Evolutionary conservation across 2,329 filamentous ascomycete genomes (phyloP), one percentile per base, ranked within the genome.

Genomic region (Phialocephala sp.): DNA sequence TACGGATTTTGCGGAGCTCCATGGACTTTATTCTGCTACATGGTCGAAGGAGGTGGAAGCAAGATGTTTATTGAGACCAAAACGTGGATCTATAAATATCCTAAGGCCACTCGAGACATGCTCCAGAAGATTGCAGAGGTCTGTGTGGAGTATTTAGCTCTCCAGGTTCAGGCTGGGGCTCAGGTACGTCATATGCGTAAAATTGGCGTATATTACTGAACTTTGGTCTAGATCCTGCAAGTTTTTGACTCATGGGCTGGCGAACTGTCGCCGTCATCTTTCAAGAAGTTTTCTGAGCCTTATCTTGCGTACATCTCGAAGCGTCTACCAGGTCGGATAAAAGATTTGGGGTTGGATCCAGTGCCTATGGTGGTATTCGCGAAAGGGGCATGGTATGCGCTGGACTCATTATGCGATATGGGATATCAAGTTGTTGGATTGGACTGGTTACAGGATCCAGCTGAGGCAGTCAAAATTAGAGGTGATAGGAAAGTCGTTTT

Each of bases 211-310:
- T 59, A 63, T 62, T 59, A n/a, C 52, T 47, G 66, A 59, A 65
- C 50, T 37, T n/a, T 45, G 22, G 18, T 20, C 27, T 58, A 92
- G 89, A 87, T 97, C 76, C 84, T 98, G 35, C 95, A 98, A 84
- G 93, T 99, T 14, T 99, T 99, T 76, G 95, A 99, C 77, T 98
- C 94, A 0, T 99, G 95, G 94, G 95, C 95, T 1, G 94, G 93
- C 50, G 95, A 99, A 80, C 84, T 99, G 55, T 93, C 91, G 9
- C 94, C 95, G 1, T 80, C 87, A 8, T 88, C 91, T 0, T 99
- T 97, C 82, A 89, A 89, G 75, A 83, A 89, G 63, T 96, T 98
- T 78, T 90, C 92, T 1, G 86, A 95, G 71, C 95, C 95, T 0
- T 97, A 94, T 76, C 84, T 99, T 61, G 86, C 86, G 52, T 89